Evolutionary conservation across 2,329 filamentous ascomycete genomes (phyloP).

Genomic region (Colletotrichum aenigma): DNA sequence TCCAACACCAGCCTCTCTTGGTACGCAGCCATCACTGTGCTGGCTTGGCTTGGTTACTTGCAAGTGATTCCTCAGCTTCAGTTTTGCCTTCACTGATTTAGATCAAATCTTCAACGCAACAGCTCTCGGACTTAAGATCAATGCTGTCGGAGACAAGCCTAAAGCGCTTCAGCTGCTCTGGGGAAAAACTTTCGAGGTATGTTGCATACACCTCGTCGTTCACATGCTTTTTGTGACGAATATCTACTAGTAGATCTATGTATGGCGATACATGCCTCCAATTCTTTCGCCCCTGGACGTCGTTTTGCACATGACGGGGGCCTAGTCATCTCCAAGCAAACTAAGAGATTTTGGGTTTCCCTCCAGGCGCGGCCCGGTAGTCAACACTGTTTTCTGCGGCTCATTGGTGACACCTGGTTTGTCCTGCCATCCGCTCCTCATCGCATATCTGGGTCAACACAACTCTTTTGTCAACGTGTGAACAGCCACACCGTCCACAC

Average conservation of each 20-base stretch:
- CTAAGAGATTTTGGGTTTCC: neutral
- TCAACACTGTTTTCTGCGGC: neutral
- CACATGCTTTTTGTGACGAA: neutral
- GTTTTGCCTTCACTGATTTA: neutral
- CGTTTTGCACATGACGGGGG: neutral
- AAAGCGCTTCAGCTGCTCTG: neutral
- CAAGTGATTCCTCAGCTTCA: neutral
- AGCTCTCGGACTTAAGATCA: neutral
- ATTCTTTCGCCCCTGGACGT: neutral
- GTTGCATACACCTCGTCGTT: neutral
- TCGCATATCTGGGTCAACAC: neutral
- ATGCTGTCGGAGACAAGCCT: neutral
- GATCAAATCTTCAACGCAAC: neutral
- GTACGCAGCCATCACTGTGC: neutral
- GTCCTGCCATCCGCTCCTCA: neutral
- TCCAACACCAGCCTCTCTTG: neutral
- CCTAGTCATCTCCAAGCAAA: neutral
- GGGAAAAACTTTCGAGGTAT: neutral
- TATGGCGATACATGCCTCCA: neutral
- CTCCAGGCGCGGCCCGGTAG: neutral
- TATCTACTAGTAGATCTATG: neutral
- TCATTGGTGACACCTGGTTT: neutral
- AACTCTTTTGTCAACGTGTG: neutral
- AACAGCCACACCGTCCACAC: neutral
- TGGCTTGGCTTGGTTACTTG: neutral